Conservation (phyloP, 768 basidiomycete species). For the Hypholoma fasciculare region DNA sequence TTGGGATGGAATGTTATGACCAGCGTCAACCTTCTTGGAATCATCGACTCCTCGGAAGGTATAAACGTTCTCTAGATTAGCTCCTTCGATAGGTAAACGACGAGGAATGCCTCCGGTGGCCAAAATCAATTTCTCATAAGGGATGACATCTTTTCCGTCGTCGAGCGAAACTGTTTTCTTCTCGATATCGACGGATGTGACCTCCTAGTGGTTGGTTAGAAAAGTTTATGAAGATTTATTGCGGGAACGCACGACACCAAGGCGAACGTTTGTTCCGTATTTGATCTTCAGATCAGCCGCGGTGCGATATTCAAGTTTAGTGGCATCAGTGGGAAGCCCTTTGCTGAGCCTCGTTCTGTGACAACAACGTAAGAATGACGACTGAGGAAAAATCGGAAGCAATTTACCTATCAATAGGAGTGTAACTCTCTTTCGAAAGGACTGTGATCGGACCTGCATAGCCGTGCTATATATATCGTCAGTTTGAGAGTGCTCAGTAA, state of each 20-base stretch:
- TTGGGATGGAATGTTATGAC: conserved; percentile 32
- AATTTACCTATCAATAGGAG: conserved; percentile 77
- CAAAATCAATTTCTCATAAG: conserved; percentile 79
- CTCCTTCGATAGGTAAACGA: conserved; percentile 75
- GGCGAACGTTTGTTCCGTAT: conserved; percentile 65
- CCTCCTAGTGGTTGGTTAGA: conserved; percentile 44
- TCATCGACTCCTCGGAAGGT: conserved; percentile 73
- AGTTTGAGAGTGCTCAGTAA: conserved; percentile 12
- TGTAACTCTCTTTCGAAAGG: conserved; percentile 74
- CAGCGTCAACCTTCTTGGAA: conserved; percentile 68
- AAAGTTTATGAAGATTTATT: neutral
- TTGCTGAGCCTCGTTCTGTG: conserved; percentile 87
- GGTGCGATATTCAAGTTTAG: conserved; percentile 75
- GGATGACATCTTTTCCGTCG: conserved; percentile 53
- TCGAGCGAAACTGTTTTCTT: conserved; percentile 65
- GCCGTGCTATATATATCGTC: conserved; percentile 56
- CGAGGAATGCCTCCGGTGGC: conserved; percentile 77
- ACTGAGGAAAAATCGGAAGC: neutral
- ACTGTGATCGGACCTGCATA: conserved; percentile 78
- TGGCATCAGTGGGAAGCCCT: conserved; percentile 71
- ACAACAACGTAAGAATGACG: neutral
- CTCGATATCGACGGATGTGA: conserved; percentile 65
- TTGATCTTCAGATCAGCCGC: conserved; percentile 77
- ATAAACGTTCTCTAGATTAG: conserved; percentile 72
- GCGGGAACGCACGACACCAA: conserved; percentile 46